Percentiles rank a stretch among this genome's conserved stretches.
phyloP scores from a whole-genome alignment of 2,329 filamentous ascomycete genomes.

The Calonectria naviculata region DNA sequence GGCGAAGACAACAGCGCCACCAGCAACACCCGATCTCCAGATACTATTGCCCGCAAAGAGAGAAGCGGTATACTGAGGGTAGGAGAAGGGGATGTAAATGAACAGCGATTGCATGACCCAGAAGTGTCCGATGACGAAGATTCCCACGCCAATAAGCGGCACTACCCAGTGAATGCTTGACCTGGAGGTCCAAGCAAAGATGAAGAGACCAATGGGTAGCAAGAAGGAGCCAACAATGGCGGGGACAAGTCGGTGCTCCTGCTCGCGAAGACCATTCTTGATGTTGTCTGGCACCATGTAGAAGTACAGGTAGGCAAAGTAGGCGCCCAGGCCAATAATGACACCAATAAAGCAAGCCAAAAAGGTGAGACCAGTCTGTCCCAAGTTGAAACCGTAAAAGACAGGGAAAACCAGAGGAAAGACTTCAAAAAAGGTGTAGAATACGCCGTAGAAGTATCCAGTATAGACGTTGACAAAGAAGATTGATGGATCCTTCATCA shows the following conservation, averaged over 20 bases:
- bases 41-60: constrained; percentile 4
- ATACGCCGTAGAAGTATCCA: constrained; percentile 70
- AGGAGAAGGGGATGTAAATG: constrained; percentile 63
- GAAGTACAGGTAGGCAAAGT: constrained; percentile 62
- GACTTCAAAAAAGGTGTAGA: constrained; percentile 72
- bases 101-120: constrained; percentile 70
- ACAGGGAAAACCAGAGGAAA: constrained; percentile 73
- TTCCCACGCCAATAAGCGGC: constrained; percentile 64
- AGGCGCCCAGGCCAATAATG: constrained; percentile 60
- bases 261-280: constrained; percentile 59
- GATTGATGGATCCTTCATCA: constrained; percentile 70
- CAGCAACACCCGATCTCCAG: constrained; percentile 3
- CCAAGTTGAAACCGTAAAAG: constrained; percentile 68
- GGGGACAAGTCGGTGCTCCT: constrained; percentile 66
- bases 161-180: constrained; percentile 64
- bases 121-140: constrained; percentile 63
- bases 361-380: constrained; percentile 69
- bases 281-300: constrained; percentile 62
- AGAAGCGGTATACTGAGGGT: neutral
- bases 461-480: constrained; percentile 72
- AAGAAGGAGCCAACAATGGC: constrained; percentile 64
- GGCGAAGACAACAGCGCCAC: neutral
- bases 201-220: constrained; percentile 67
- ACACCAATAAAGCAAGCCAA: constrained; percentile 67
- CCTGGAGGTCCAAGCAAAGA: constrained; percentile 70